Evolutionary conservation across 768 basidiomycete species (phyloP), one percentile per base, ranked within the genome.

Genomic region (Collybia sordida): DNA sequence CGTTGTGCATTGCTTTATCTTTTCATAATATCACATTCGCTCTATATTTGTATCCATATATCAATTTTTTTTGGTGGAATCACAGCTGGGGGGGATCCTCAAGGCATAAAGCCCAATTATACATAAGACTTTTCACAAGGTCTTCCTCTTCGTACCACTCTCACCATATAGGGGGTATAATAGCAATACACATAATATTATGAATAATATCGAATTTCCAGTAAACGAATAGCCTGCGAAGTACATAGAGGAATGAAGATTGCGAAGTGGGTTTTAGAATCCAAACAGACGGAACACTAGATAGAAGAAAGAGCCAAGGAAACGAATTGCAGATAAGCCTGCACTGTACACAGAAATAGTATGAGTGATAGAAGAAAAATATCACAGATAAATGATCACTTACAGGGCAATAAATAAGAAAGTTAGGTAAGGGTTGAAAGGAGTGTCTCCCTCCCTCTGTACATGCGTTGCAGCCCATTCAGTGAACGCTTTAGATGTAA

Each of bases 391-490:
- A 50, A 35, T 27, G 34, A 36, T 22, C 2, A 65, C 67, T 22
- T 49, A 70, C 65, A 66, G 52, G 49, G 65, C 67, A 58, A 62
- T 53, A 43, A 95, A 94, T 47, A 94, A 77, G 73, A 91, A 87
- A 23, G 80, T 82, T 42, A 91, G 78, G 67, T 94, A 95, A n/a
- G 93, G 91, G 61, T 95, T 95, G 73, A 94, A 93, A 19, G 76
- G 75, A 12, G 80, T 72, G 49, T 77, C 73, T 3, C 72, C 70
- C 0, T 69, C 65, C n/a, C 62, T 66, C 41, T 75, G 64, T 44
- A 91, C 72, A 56, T 88, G 81, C 24, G 69, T 48, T 21, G 77
- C 68, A 25, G 90, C 83, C 86, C 88, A 94, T 15, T 81, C 73
- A 35, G 79, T 75, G 70, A 95, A 95, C 6, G 81, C 86, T 4